Percentiles rank a stretch among this genome's conserved stretches.
Conservation (phyloP, 176 grass and related monocot species). For the Elymus sibiricus region DNA sequence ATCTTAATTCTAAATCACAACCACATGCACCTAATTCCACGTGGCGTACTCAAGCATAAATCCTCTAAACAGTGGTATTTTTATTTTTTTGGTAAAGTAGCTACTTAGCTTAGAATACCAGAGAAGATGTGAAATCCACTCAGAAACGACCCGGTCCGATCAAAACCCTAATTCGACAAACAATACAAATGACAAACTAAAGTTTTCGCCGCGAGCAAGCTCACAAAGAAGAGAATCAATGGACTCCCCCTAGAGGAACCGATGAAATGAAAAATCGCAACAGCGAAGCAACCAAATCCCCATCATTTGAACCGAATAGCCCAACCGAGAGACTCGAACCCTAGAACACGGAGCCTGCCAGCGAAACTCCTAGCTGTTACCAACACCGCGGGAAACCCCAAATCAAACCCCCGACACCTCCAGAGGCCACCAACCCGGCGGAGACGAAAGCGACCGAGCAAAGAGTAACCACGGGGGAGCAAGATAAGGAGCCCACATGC, state of each 20-base stretch:
- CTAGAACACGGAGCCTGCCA: neutral
- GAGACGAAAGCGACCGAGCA: constrained; percentile 16
- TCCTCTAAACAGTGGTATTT: too few species aligned
- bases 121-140: neutral
- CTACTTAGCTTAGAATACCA: neutral
- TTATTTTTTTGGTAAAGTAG: neutral
- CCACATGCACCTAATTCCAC: neutral
- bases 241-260: neutral
- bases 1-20: neutral
- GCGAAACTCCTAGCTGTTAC: neutral
- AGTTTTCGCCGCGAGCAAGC: neutral
- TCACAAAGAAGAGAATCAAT: neutral
- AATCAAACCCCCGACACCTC: neutral
- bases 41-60: neutral
- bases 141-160: neutral
- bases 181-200: neutral
- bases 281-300: neutral
- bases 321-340: neutral
- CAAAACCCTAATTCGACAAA: neutral
- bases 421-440: neutral
- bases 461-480: neutral
- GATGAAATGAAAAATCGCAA: neutral
- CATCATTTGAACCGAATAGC: neutral
- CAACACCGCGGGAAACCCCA: neutral
- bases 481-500: constrained; percentile 36